Evolutionary conservation across 257 asterid species (phyloP).

Genomic region (Cruciata laevipes): DNA sequence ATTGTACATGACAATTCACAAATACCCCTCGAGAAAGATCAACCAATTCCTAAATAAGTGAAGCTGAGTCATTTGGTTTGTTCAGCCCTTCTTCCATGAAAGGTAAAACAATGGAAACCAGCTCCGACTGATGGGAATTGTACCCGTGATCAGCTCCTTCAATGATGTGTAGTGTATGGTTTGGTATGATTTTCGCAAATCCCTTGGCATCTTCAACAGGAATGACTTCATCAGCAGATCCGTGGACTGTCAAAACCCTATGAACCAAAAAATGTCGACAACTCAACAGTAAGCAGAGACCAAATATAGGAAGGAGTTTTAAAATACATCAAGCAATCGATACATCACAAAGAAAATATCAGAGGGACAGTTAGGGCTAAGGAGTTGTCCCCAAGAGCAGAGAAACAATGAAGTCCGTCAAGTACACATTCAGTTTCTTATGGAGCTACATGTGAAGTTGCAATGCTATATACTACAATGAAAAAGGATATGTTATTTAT

Average conservation of each 20-base stretch:
- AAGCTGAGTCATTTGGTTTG: conserved; percentile 11
- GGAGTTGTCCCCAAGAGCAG: neutral
- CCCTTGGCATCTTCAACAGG: conserved; percentile 56
- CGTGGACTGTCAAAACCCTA: conserved; percentile 72
- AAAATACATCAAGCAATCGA: neutral
- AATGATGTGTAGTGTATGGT: conserved; percentile 43
- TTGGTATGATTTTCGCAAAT: conserved; percentile 52
- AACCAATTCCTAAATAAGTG: neutral
- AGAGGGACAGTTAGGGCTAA: neutral
- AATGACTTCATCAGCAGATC: conserved; percentile 51
- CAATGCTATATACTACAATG: too few relatives aligned
- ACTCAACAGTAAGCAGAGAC: neutral
- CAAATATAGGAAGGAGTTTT: neutral
- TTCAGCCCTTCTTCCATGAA: conserved; percentile 45
- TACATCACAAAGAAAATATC: neutral
- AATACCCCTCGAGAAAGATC: too few relatives aligned
- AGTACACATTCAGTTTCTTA: neutral
- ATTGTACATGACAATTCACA: too few relatives aligned
- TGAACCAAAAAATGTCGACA: neutral
- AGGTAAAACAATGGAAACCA: conserved; percentile 33
- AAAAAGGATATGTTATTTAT: too few relatives aligned
- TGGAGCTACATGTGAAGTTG: neutral
- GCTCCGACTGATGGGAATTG: conserved; percentile 46
- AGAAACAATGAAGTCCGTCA: neutral
- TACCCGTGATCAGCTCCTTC: conserved; percentile 59